Conservation (phyloP, 192 early-diverging fungal genomes). For the Backusella luteola region DNA sequence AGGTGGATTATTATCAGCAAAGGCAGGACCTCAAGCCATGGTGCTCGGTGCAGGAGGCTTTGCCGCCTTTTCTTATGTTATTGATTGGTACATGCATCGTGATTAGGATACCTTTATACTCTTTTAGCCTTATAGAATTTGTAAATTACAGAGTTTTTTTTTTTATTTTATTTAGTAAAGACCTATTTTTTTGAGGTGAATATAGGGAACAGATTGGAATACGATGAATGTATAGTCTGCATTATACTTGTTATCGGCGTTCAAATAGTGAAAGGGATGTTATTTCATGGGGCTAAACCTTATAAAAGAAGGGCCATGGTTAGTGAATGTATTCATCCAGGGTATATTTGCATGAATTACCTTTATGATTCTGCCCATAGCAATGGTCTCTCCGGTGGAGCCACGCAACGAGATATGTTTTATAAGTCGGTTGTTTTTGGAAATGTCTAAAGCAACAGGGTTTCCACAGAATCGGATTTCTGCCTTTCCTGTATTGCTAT, state of each 20-base stretch:
- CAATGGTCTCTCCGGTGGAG: background rate
- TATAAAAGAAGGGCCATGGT: background rate
- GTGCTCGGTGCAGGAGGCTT: slow-evolving; percentile 87
- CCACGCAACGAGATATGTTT: background rate
- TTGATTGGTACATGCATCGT: slow-evolving; percentile 86
- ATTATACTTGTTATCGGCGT: background rate
- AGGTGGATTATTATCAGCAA: slow-evolving; percentile 78
- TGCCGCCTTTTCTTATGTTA: slow-evolving; percentile 91
- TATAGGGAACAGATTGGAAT: background rate
- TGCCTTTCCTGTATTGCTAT: slow-evolving; percentile 73
- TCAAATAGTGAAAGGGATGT: background rate
- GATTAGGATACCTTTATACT: slow-evolving; percentile 16
- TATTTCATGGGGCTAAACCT: background rate
- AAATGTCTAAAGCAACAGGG: slow-evolving; percentile 82
- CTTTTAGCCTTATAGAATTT: slow-evolving; percentile 2
- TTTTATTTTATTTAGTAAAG: background rate
- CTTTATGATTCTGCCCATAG: background rate
- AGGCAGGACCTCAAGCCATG: slow-evolving; percentile 73
- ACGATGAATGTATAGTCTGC: background rate
- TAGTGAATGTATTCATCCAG: background rate
- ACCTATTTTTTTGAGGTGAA: background rate
- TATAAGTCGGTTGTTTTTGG: slow-evolving; percentile 57
- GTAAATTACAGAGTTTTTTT: slow-evolving; percentile 5
- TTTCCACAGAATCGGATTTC: slow-evolving; percentile 69
- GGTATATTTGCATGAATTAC: background rate